Percentiles rank a stretch among this genome's conserved stretches.
Conservation (phyloP, 1,284 basidiomycete genomes). For the Ceratorhiza oryzae-sativae region DNA sequence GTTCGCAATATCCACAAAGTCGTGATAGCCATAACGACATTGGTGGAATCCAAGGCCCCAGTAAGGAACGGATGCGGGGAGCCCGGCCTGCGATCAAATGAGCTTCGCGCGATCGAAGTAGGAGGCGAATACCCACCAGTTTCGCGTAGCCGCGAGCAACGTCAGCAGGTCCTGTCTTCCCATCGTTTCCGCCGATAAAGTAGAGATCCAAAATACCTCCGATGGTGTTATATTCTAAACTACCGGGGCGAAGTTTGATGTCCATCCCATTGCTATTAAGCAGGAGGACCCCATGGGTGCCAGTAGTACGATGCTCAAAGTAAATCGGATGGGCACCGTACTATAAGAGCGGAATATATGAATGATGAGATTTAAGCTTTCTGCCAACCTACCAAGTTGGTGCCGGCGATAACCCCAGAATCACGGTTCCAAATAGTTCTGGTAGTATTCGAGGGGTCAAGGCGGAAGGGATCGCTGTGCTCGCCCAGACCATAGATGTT, state of each 20-base stretch:
- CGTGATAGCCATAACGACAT: constrained; percentile 72
- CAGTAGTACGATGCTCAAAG: constrained; percentile 67
- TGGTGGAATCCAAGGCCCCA: constrained; percentile 76
- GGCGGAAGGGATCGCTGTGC: constrained; percentile 70
- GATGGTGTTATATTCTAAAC: constrained; percentile 73
- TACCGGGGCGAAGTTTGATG: constrained; percentile 62
- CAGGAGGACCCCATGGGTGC: constrained; percentile 72
- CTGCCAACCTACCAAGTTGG: constrained; percentile 9
- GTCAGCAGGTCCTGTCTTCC: constrained; percentile 64
- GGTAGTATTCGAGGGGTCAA: constrained; percentile 66
- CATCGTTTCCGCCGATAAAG: constrained; percentile 67
- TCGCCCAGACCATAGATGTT: constrained; percentile 84
- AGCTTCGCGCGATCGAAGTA: neutral
- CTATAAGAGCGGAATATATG: neutral
- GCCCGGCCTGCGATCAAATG: constrained; percentile 50
- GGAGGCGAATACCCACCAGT: constrained; percentile 50
- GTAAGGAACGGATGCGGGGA: constrained; percentile 71
- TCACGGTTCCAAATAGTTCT: constrained; percentile 74
- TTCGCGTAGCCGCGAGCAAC: constrained; percentile 72
- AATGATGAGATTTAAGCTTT: neutral
- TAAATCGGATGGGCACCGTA: constrained; percentile 77
- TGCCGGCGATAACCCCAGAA: constrained; percentile 54
- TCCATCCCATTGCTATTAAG: constrained; percentile 78
- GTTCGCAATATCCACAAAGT: constrained; percentile 65
- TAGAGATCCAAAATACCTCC: constrained; percentile 77